phyloP scores from a whole-genome alignment of 1,139 yeast species.

The Yamadazyma pseudoaaseri region DNA sequence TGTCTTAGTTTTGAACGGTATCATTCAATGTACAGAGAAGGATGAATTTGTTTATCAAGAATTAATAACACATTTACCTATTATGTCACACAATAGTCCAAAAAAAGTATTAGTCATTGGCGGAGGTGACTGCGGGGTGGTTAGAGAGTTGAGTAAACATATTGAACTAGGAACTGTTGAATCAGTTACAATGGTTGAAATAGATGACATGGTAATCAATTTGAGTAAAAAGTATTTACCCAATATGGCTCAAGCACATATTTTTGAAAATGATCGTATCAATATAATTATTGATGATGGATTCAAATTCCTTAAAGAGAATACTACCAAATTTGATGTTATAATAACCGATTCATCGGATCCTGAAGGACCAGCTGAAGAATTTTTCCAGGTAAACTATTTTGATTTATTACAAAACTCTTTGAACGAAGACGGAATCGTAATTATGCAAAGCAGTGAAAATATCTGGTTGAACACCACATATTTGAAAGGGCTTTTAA shows the following conservation, averaged over 20 bases:
- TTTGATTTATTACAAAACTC: conserved; percentile 72
- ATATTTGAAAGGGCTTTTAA: conserved; percentile 58
- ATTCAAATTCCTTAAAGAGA: conserved; percentile 64
- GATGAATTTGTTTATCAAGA: conserved; percentile 93
- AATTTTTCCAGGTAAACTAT: conserved; percentile 82
- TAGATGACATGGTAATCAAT: conserved; percentile 82
- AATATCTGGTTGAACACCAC: conserved; percentile 86
- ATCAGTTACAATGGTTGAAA: conserved; percentile 79
- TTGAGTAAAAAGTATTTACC: conserved; percentile 77
- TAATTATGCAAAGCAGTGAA: conserved; percentile 90
- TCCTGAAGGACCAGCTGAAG: conserved; percentile 98
- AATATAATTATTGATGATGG: conserved; percentile 84
- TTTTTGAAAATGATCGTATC: conserved; percentile 69
- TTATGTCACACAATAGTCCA: conserved; percentile 74
- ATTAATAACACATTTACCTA: conserved; percentile 78
- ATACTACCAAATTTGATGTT: conserved; percentile 59
- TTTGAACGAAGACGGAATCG: conserved; percentile 69
- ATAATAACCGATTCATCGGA: conserved; percentile 95
- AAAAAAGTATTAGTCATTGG: conserved; percentile 81
- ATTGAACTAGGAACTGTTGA: conserved; percentile 51
- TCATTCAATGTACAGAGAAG: conserved; percentile 83
- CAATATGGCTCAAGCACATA: conserved; percentile 55
- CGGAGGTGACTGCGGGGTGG: conserved; percentile 94
- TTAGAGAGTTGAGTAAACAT: conserved; percentile 84
- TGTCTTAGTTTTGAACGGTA: conserved; percentile 83